A percentile compares a stretch with the other conserved stretches of the same genome.
Evolutionary conservation across 1,284 basidiomycete genomes (phyloP).

Genomic region (Ganoderma meredithae): DNA sequence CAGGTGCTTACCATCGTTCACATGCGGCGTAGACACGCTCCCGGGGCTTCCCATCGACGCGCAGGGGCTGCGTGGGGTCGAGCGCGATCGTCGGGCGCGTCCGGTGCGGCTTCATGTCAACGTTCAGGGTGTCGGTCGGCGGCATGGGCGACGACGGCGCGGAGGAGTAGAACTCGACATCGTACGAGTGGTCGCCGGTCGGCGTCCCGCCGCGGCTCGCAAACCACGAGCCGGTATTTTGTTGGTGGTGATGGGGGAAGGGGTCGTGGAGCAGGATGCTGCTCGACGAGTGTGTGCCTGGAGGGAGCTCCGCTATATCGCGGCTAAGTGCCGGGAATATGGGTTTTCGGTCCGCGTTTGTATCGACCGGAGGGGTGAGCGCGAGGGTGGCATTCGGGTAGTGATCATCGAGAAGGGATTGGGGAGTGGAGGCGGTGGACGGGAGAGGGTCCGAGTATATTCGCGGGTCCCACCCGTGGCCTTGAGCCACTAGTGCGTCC

Average conservation of each 20-base stretch:
- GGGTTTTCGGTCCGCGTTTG: too few species aligned
- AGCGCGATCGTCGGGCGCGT: slow-evolving; percentile 6
- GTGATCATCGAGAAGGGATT: neutral
- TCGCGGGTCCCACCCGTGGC: slow-evolving; percentile 5
- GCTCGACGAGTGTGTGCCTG: slow-evolving; percentile 6
- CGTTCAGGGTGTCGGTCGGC: neutral
- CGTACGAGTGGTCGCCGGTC: slow-evolving; percentile 1
- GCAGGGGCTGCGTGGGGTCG: slow-evolving; percentile 9
- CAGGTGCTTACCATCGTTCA: slow-evolving; percentile 3
- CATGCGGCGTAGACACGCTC: slow-evolving; percentile 11
- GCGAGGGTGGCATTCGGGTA: neutral
- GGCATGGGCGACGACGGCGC: neutral
- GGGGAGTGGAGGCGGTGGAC: neutral
- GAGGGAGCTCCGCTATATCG: neutral
- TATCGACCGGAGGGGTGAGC: neutral
- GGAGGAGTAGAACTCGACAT: slow-evolving; percentile 7
- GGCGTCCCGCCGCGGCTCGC: slow-evolving; percentile 7
- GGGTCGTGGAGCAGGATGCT: slow-evolving; percentile 7
- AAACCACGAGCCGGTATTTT: neutral
- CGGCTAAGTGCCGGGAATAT: neutral
- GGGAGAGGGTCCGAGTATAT: slow-evolving; percentile 5
- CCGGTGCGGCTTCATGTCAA: neutral
- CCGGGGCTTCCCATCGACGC: slow-evolving; percentile 9
- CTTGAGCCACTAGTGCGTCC: neutral
- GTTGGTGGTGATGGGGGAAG: slow-evolving; percentile 3